These are phyloP conservation scores for Cladosporium halotolerans DNA, from an alignment of 2,329 filamentous ascomycete genomes.

Conservation along the genomic window DNA sequence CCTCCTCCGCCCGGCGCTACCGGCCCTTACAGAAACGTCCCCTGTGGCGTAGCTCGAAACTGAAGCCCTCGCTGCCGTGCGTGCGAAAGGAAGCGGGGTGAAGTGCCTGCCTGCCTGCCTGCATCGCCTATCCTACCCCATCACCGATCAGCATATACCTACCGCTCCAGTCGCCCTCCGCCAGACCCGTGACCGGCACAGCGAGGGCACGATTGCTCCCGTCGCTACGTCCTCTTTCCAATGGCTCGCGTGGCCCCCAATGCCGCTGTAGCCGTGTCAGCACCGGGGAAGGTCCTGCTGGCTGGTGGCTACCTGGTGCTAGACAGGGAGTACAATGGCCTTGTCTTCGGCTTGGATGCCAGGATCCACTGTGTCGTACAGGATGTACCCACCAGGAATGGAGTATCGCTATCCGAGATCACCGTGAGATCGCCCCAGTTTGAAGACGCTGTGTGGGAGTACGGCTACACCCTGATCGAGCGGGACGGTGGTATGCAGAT, in stretches of 20 bases:
- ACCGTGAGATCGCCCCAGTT: conserved; percentile 92
- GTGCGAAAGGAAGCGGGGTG: conserved; percentile 1
- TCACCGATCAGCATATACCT: conserved; percentile 6
- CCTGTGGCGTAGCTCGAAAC: conserved; percentile 2
- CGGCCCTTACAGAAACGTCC: conserved; percentile 5
- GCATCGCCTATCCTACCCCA: background rate
- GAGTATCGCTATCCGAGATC: conserved; percentile 62
- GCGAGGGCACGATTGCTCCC: background rate
- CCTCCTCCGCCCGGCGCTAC: conserved; percentile 2
- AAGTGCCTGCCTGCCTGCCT: background rate
- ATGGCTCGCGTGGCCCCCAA: conserved; percentile 5
- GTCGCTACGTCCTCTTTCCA: background rate
- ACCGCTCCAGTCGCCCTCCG: background rate
- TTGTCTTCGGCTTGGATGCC: conserved; percentile 59
- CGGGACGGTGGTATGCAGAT: conserved; percentile 73
- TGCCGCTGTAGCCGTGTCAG: conserved; percentile 55
- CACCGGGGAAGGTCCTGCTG: conserved; percentile 91
- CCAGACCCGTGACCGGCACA: background rate
- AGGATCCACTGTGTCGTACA: conserved; percentile 57
- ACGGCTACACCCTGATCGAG: conserved; percentile 66
- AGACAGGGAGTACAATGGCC: conserved; percentile 75
- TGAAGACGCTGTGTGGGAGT: conserved; percentile 77
- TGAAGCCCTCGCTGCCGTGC: background rate
- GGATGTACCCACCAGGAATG: conserved; percentile 51
- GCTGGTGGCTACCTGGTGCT: conserved; percentile 93